These are phyloP conservation scores for Musa balbisiana DNA, from an alignment of 202 grass and related monocot genomes.

Conservation along the genomic window DNA sequence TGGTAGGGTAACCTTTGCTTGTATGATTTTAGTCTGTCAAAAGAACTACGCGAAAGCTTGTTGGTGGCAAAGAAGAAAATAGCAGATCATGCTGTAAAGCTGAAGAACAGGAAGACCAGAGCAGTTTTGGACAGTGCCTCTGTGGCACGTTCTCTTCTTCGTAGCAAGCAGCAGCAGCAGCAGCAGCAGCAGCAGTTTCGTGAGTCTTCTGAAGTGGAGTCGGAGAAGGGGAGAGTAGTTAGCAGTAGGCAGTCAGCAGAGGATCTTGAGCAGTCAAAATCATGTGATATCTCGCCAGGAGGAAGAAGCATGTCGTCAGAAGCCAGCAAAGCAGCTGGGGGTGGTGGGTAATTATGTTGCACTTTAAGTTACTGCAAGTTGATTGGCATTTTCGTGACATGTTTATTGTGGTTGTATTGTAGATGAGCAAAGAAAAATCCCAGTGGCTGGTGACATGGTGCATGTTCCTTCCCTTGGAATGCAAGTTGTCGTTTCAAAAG, in stretches of 20 bases:
- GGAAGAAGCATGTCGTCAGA: not conserved
- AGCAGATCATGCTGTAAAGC: constrained; percentile 35
- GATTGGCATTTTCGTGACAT: too few species aligned
- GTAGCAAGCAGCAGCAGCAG: constrained; percentile 34
- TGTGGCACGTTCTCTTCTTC: constrained; percentile 54
- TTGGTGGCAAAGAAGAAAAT: constrained; percentile 47
- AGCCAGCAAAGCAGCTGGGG: not conserved
- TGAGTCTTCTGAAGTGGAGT: constrained; percentile 40
- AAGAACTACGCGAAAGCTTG: constrained; percentile 47
- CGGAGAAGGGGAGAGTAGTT: constrained; percentile 24
- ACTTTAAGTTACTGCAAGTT: not conserved
- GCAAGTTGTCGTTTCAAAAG: constrained; percentile 47
- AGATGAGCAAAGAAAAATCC: constrained; percentile 36
- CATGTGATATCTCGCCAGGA: not conserved
- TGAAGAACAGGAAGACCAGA: constrained; percentile 49
- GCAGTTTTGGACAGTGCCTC: constrained; percentile 50
- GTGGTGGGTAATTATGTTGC: not conserved
- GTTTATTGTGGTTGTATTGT: too few species aligned
- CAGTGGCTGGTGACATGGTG: constrained; percentile 46
- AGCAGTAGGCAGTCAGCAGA: constrained; percentile 19
- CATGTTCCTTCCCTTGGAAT: constrained; percentile 52
- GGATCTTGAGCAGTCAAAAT: constrained; percentile 14
- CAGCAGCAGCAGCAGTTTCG: constrained; percentile 18
- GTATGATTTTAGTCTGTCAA: constrained; percentile 46
- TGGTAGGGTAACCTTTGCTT: not conserved